Evolutionary conservation across 148 eudicot species (phyloP).

Genomic region (Limonium bicolor): DNA sequence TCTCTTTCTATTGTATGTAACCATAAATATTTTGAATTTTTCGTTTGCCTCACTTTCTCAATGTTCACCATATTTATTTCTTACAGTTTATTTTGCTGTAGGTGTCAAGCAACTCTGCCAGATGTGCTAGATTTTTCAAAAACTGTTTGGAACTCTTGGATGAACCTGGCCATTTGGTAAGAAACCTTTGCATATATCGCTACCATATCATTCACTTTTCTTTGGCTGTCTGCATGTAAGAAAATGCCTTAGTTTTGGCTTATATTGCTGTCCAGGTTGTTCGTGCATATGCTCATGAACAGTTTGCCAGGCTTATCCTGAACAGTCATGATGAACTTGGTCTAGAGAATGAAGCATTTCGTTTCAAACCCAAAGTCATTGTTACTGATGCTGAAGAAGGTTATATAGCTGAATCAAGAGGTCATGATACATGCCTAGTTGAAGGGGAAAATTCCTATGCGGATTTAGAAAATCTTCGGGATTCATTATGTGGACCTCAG

Average conservation of each 20-base stretch:
- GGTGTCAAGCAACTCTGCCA: conserved; percentile 49
- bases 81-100: conserved; percentile 15
- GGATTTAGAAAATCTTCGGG: conserved; percentile 16
- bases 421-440: conserved; percentile 22
- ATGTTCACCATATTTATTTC: background rate
- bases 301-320: conserved; percentile 86
- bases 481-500: conserved; percentile 18
- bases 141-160: conserved; percentile 82
- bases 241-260: background rate
- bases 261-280: conserved; percentile 41
- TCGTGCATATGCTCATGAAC: conserved; percentile 95
- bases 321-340: conserved; percentile 52
- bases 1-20: conserved; percentile 67
- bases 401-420: conserved; percentile 32
- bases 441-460: conserved; percentile 15
- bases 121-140: conserved; percentile 71
- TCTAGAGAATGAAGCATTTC: conserved; percentile 40
- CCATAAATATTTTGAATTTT: background rate
- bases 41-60: background rate
- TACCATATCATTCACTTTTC: no score
- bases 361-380: conserved; percentile 40
- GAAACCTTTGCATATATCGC: background rate
- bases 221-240: background rate
- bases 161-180: conserved; percentile 87
- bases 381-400: conserved; percentile 63